Percentiles rank a stretch among this genome's conserved stretches.
Conservation (phyloP, 352 stramenopile genomes). For the Phytophthora uliginosa region DNA sequence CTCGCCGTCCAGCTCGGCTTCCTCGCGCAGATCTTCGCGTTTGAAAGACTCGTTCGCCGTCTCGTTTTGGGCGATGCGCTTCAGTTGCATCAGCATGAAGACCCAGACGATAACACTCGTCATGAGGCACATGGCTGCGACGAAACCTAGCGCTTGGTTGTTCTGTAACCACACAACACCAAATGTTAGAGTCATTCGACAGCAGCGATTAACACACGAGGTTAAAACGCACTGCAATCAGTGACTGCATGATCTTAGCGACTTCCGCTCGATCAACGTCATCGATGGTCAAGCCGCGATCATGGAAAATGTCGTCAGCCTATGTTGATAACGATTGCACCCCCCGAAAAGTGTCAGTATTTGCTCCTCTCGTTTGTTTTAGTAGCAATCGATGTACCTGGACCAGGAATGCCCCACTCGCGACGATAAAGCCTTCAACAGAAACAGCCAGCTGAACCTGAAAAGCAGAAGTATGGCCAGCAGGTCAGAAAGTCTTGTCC, state of each 20-base stretch:
- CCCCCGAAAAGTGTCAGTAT: slow-evolving; percentile 5
- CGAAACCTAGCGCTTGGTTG: slow-evolving; percentile 75
- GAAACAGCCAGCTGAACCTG: slow-evolving; percentile 61
- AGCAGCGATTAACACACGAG: background rate
- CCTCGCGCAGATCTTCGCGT: slow-evolving; percentile 74
- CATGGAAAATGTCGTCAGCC: slow-evolving; percentile 48
- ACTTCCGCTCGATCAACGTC: slow-evolving; percentile 34
- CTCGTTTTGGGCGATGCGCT: slow-evolving; percentile 76
- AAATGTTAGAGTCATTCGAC: slow-evolving; percentile 2
- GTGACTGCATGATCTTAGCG: slow-evolving; percentile 56
- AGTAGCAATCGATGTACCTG: slow-evolving; percentile 35
- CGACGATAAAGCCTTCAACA: slow-evolving; percentile 60
- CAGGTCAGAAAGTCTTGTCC: background rate
- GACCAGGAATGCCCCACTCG: slow-evolving; percentile 65
- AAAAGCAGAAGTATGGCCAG: background rate
- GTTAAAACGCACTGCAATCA: slow-evolving; percentile 53
- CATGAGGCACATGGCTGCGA: slow-evolving; percentile 72
- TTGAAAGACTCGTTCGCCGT: slow-evolving; percentile 90
- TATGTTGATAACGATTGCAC: slow-evolving; percentile 14
- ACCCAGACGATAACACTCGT: slow-evolving; percentile 70
- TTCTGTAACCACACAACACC: slow-evolving; percentile 39
- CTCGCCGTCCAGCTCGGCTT: slow-evolving; percentile 60
- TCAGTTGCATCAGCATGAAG: slow-evolving; percentile 82
- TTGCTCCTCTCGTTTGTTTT: background rate
- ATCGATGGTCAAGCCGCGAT: slow-evolving; percentile 25